phyloP scores from a whole-genome alignment of 2,329 filamentous ascomycete genomes.

The Penicillium verrucosum region DNA sequence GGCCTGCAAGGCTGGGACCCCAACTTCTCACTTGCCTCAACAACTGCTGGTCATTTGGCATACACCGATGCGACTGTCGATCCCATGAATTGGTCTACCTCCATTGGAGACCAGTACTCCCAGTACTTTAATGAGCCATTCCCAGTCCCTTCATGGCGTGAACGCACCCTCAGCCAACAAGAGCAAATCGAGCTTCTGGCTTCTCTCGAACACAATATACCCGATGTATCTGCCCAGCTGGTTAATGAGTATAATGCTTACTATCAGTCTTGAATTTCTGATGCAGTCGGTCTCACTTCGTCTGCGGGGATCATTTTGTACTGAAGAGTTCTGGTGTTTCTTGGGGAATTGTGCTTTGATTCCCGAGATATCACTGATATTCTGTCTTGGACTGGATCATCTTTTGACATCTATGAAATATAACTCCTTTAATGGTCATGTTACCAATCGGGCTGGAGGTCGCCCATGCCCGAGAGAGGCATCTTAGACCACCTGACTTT shows the following conservation, averaged over 20 bases:
- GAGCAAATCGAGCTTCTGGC: conserved; percentile 83
- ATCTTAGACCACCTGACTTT: conserved; percentile 1
- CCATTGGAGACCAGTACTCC: conserved; percentile 47
- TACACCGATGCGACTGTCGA: conserved; percentile 35
- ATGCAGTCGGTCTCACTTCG: not conserved
- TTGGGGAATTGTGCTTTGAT: not conserved
- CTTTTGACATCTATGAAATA: conserved; percentile 4
- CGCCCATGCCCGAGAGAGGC: not conserved
- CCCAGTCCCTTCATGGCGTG: conserved; percentile 49
- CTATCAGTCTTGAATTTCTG: conserved; percentile 34
- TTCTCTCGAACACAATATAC: conserved; percentile 62
- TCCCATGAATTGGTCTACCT: conserved; percentile 43
- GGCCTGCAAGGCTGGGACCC: conserved; percentile 44
- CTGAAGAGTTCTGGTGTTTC: not conserved
- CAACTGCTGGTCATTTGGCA: conserved; percentile 35
- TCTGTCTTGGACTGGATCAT: conserved; percentile 5
- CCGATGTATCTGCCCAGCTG: conserved; percentile 43
- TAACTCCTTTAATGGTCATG: conserved; percentile 1
- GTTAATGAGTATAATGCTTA: conserved; percentile 42
- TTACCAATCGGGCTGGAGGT: conserved; percentile 3
- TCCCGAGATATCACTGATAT: not conserved
- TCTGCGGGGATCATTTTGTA: not conserved
- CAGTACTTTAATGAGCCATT: conserved; percentile 48
- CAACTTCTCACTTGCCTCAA: conserved; percentile 38
- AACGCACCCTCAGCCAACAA: conserved; percentile 70